phyloP scores from a whole-genome alignment of 768 basidiomycete species.

The Grammothele lineata region DNA sequence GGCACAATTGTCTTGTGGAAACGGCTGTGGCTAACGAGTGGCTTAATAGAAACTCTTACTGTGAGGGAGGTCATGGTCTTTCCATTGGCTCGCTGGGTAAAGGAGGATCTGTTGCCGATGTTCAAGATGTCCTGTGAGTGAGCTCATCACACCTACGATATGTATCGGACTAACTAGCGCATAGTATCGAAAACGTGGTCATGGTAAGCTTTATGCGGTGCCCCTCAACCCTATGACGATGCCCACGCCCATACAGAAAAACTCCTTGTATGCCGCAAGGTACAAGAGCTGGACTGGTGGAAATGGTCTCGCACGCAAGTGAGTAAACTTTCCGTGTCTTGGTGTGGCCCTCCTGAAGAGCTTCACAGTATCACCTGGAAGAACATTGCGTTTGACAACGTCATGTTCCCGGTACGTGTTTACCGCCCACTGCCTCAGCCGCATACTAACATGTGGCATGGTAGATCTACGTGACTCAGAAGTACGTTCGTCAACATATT shows the following conservation, averaged over 20 bases:
- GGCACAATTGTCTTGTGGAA: no score
- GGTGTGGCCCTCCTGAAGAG: no score
- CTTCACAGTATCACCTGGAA: slow-evolving; percentile 49
- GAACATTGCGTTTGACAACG: slow-evolving; percentile 48
- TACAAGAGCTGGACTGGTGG: slow-evolving; percentile 70
- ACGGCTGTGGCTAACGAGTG: no score
- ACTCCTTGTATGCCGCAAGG: slow-evolving; percentile 52
- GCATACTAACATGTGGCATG: not conserved
- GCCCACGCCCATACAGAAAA: slow-evolving; percentile 31
- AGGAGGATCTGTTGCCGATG: slow-evolving; percentile 44
- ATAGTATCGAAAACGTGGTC: slow-evolving; percentile 25
- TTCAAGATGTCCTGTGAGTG: slow-evolving; percentile 52
- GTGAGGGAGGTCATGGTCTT: slow-evolving; percentile 56
- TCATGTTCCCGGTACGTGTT: slow-evolving; percentile 46
- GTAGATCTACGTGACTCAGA: slow-evolving; percentile 61
- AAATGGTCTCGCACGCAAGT: slow-evolving; percentile 55
- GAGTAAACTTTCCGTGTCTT: not conserved
- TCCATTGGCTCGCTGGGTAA: slow-evolving; percentile 48
- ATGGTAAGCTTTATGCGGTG: slow-evolving; percentile 16
- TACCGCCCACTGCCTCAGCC: not conserved
- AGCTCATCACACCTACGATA: not conserved
- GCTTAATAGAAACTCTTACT: slow-evolving; percentile 48
- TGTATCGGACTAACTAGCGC: no score
- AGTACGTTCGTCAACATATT: no score
- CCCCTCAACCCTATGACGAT: not conserved